A percentile compares a stretch with the other conserved stretches of the same genome.
Conservation (phyloP, 1,284 basidiomycete species). For the Cutaneotrichosporon cutaneum region DNA sequence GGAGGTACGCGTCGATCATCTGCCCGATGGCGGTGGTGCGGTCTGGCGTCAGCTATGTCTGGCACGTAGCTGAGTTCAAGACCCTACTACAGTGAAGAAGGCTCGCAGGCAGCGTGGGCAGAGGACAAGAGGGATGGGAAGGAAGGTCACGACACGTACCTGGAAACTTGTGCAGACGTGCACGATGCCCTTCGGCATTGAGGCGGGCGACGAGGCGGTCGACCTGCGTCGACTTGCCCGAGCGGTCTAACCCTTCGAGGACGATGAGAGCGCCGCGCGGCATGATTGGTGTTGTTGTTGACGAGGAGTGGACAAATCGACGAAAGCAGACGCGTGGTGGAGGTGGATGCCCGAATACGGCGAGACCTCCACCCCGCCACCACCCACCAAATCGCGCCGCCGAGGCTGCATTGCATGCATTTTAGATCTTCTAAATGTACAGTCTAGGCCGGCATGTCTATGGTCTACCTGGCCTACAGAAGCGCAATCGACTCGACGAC, state of each 20-base stretch:
- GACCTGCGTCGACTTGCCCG: constrained; percentile 87
- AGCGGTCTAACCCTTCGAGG: constrained; percentile 88
- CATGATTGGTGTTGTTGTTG: constrained; percentile 4
- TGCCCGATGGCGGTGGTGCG: constrained; percentile 86
- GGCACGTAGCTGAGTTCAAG: background rate
- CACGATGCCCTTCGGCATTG: constrained; percentile 34
- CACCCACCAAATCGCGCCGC: too few relatives aligned
- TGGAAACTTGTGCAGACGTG: constrained; percentile 72
- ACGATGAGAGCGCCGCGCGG: constrained; percentile 75
- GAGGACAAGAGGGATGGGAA: too few relatives aligned
- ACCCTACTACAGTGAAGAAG: too few relatives aligned
- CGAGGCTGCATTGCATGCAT: background rate
- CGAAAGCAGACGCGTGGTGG: constrained; percentile 4
- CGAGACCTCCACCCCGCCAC: background rate
- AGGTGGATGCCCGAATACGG: background rate
- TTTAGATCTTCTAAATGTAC: constrained; percentile 1
- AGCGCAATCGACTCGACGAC: constrained; percentile 81
- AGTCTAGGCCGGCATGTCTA: background rate
- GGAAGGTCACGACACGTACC: too few relatives aligned
- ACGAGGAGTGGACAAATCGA: background rate
- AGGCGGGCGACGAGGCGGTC: constrained; percentile 62
- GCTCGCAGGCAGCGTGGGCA: too few relatives aligned
- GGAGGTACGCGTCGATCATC: constrained; percentile 92
- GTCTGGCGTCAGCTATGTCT: constrained; percentile 59
- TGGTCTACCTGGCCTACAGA: constrained; percentile 20